Base-by-base conservation (phyloP, 306 rosid genomes). In the Luffa aegyptiaca region DNA sequence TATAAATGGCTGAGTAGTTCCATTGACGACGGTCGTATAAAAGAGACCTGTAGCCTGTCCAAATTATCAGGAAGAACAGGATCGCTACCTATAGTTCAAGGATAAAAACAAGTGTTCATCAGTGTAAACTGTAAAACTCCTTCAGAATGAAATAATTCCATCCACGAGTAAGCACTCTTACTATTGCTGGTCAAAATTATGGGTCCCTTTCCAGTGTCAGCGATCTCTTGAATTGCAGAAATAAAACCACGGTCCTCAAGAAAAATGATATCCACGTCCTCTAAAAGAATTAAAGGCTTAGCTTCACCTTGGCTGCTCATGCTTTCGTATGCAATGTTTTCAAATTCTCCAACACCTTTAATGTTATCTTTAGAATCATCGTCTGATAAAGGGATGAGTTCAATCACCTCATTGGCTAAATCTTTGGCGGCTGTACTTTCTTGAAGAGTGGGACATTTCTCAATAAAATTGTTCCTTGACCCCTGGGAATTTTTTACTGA, bases 181-280 rank as follows among this genome's bases (percentile, higher is more conserved):
- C 99, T 84, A 69, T 91, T 90, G 97, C 97, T 89, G 86, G 99
- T 95, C 85, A 95, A 75, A 85, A 95, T 85, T 80, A 95, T 92
- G 75, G 99, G 97, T 69, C 97, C 90, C 83, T 90, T 91, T 37
- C 91, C 92, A 45, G 93, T 91, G 79, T 84, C 84, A 56, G 95
- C 91, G 82, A 95, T 87, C 68, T 90, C 93, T 81, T 86, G 89
- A 82, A 95, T 80, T 85, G 97, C 90, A 84, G 96, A 79, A 62
- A 92, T 80, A 83, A 89, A 91, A 79, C 99, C 95, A 48, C 92
- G 96, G 79, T 95, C 97, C 86, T 93, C 92, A 53, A 85, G 90
- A 83, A 92, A 91, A 82, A 88, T 85, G 74, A 92, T 82, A 85
- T 93, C 97, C 77, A 92, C 93, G 80, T 95, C 99, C 86, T 95